Conservation (phyloP, 768 basidiomycete species). For the Gymnopilus dilepis region DNA sequence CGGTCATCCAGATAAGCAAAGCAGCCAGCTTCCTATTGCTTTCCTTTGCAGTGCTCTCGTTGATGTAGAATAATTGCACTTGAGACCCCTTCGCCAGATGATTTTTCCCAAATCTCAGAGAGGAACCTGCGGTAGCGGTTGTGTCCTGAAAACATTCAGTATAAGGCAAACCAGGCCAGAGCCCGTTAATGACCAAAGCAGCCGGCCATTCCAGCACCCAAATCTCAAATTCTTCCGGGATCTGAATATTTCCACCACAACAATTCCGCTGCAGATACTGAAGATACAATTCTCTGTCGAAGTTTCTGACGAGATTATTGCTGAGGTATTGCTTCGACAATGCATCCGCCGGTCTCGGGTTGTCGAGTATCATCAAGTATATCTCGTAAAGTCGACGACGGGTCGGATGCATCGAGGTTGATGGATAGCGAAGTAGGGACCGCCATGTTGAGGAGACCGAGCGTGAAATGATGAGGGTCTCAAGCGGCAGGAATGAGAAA, state of each 20-base stretch:
- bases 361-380: no score
- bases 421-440: no score
- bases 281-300: conserved; percentile 11
- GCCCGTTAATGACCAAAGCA: neutral
- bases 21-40: neutral
- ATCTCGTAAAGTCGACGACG: no score
- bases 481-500: no score
- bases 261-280: neutral
- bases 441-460: no score
- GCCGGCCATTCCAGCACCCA: conserved; percentile 17
- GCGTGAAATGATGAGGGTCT: no score
- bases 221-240: conserved; percentile 15
- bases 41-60: neutral
- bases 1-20: conserved; percentile 4
- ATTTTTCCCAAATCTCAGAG: neutral
- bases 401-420: no score
- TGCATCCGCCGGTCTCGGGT: no score
- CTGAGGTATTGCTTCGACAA: no score
- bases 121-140: neutral
- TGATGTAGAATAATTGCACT: neutral
- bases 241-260: neutral
- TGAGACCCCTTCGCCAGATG: conserved; percentile 1
- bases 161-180: conserved; percentile 13
- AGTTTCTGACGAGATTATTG: neutral
- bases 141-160: neutral